Conservation (phyloP, 2,329 filamentous ascomycete species). For the Penicillium frequentans region DNA sequence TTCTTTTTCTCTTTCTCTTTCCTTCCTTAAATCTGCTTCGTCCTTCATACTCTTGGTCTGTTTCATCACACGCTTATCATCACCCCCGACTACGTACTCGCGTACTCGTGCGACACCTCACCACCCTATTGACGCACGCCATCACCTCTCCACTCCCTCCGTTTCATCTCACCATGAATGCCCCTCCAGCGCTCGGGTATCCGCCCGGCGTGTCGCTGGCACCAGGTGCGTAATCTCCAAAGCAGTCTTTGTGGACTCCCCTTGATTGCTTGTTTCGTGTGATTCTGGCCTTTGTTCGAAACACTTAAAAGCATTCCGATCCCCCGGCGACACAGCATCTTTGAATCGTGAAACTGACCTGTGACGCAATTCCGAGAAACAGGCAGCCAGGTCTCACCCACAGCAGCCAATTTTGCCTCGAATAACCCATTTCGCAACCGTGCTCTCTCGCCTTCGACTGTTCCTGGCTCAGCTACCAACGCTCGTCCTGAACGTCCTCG, state of each 20-base stretch:
- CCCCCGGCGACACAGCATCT: background rate
- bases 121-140: constrained; percentile 11
- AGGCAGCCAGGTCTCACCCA: constrained; percentile 28
- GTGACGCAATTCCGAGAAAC: constrained; percentile 1
- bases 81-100: constrained; percentile 4
- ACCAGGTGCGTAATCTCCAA: constrained; percentile 33
- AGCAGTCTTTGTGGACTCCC: constrained; percentile 3
- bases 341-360: background rate
- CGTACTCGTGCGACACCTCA: constrained; percentile 22
- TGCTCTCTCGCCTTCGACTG: constrained; percentile 39
- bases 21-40: background rate
- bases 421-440: constrained; percentile 55
- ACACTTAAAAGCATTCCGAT: constrained; percentile 7
- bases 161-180: constrained; percentile 34
- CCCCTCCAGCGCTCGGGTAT: constrained; percentile 33
- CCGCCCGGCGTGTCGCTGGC: constrained; percentile 34
- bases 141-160: constrained; percentile 19
- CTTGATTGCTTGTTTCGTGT: constrained; percentile 8
- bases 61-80: background rate
- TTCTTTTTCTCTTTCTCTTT: background rate
- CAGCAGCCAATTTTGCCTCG: constrained; percentile 40
- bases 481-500: constrained; percentile 47
- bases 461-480: constrained; percentile 27
- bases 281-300: background rate
- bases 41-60: background rate